These are phyloP conservation scores for Pterocarpus macrocarpus DNA, from an alignment of 306 rosid genomes.

Conservation along the genomic window DNA sequence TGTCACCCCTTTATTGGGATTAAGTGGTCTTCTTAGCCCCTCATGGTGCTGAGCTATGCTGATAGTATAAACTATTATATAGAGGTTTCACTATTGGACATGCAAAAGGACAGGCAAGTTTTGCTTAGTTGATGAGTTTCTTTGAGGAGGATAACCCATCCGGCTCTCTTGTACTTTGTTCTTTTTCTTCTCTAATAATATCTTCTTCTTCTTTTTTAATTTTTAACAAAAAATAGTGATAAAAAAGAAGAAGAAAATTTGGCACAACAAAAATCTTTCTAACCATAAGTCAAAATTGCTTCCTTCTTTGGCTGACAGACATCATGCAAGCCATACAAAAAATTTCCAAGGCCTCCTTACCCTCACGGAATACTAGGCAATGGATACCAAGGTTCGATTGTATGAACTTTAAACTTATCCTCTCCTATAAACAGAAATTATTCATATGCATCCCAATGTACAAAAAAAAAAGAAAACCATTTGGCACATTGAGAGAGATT, in stretches of 20 bases:
- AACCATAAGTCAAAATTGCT: constrained; percentile 28
- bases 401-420: constrained; percentile 24
- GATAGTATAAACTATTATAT: neutral
- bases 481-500: constrained; percentile 27
- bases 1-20: neutral
- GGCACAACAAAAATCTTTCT: constrained; percentile 2
- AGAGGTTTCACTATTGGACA: neutral
- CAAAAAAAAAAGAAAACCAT: neutral
- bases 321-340: constrained; percentile 19
- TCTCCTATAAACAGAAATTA: constrained; percentile 4
- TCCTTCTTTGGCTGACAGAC: constrained; percentile 13
- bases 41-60: constrained; percentile 4
- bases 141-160: neutral
- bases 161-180: neutral
- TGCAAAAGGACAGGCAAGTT: neutral
- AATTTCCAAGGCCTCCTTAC: constrained; percentile 26
- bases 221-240: constrained; percentile 7
- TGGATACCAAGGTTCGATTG: constrained; percentile 12
- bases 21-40: constrained; percentile 22
- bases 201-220: neutral
- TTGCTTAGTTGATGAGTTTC: constrained; percentile 1
- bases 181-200: neutral
- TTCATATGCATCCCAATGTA: neutral
- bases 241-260: neutral
- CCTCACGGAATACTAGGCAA: constrained; percentile 30